Base-by-base conservation (phyloP, 805 yeast species). In the Candida loeiensis region DNA sequence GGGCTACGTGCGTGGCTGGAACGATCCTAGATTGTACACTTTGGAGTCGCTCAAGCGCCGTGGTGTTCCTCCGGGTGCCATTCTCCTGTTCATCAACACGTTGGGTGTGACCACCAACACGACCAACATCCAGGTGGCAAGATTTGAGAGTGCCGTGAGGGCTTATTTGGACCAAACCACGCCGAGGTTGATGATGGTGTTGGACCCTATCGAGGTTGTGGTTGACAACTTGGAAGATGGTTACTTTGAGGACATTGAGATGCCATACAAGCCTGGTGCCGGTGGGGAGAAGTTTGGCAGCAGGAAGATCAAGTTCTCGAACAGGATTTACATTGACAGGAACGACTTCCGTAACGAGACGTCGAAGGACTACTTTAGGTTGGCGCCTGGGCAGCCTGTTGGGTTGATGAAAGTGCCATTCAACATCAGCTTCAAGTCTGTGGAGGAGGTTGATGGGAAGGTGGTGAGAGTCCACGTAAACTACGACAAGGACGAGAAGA, bases 61-160 rank as follows among this genome's bases (percentile, higher is more conserved):
- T 60, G 99, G 99, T 70, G 82, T 93, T 6, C 99, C 99, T 50
- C 99, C 99, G 9, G 97, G 98, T 33, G 97, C 98, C 20, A 87
- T 93, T 60, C 74, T 93, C 59, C 77, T 89, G 22, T 93, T 93
- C 61, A 85, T 93, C 56, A 87, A 90, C 61, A 91, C 96, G 34
- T 76, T 93, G 52, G 99, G 99, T 56, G 99, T 93, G 41, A 93
- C 99, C 30, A 93, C 98, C 1, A 75, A 91, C 34, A 85, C 90
- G 33, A 82, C 96, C 30, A 88, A 87, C 57, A 93, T 93, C 59
- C 98, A 93, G 71, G 84, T 77, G 14, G 77, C 79, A 7, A 76
- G 99, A 61, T 89, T 93, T 57, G 99, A 93, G 56, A 79, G 82
- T 56, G 81, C 97, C 2, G 79, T 93, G 41, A 82, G 99, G 64